These are phyloP conservation scores for Trichophaea hybrida DNA, from an alignment of 2,329 filamentous ascomycete genomes.

Conservation along the genomic window DNA sequence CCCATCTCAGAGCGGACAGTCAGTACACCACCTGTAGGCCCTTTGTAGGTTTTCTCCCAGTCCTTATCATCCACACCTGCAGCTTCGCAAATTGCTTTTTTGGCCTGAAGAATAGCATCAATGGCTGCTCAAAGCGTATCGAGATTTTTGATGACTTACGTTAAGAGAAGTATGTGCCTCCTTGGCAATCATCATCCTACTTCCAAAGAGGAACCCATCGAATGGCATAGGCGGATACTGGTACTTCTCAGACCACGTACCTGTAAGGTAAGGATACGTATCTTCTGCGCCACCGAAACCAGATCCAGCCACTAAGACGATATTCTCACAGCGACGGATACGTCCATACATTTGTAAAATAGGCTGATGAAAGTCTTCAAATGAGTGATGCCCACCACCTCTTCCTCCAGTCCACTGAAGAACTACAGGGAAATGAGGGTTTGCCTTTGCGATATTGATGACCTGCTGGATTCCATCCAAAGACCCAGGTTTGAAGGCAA, in stretches of 20 bases:
- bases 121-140: neutral
- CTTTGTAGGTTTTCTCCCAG: constrained; percentile 92
- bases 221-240: constrained; percentile 89
- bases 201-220: constrained; percentile 80
- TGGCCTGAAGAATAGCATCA: constrained; percentile 40
- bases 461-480: constrained; percentile 76
- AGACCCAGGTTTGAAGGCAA: constrained; percentile 86
- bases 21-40: constrained; percentile 79
- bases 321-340: constrained; percentile 71
- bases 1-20: constrained; percentile 98
- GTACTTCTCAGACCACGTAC: constrained; percentile 72
- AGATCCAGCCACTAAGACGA: constrained; percentile 78
- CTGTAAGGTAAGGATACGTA: constrained; percentile 83
- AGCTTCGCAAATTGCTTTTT: constrained; percentile 79
- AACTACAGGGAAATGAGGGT: constrained; percentile 81
- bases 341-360: constrained; percentile 82
- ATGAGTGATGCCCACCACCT: constrained; percentile 88
- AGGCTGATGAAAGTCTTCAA: constrained; percentile 87
- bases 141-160: constrained; percentile 14
- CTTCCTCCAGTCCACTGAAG: constrained; percentile 91
- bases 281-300: constrained; percentile 83
- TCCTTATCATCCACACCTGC: constrained; percentile 65
- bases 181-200: constrained; percentile 88
- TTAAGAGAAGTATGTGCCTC: constrained; percentile 77
- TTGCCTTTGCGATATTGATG: constrained; percentile 87